A percentile compares a stretch with the other conserved stretches of the same genome.
phyloP scores from a whole-genome alignment of 257 asterid genomes.

The Coffea eugenioides region DNA sequence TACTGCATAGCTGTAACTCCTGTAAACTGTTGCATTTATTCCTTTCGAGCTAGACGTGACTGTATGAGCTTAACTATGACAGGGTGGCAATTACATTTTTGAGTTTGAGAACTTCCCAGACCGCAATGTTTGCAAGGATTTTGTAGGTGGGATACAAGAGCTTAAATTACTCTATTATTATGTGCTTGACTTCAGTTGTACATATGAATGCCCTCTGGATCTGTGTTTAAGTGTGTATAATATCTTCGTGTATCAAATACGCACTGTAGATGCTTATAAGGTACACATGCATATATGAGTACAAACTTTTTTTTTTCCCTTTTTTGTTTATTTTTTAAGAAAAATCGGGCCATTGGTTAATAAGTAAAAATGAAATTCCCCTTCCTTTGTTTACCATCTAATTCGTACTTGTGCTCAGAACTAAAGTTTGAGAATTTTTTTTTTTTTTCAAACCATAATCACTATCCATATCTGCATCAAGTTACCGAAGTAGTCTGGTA shows the following conservation, averaged over 20 bases:
- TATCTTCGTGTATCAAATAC: no score
- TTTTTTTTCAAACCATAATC: no score
- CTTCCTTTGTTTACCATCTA: no score
- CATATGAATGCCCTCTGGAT: not conserved
- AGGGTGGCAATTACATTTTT: constrained; percentile 72
- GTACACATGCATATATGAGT: not conserved
- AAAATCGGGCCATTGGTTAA: no score
- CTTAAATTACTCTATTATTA: not conserved
- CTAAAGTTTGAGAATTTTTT: no score
- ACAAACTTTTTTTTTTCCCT: no score
- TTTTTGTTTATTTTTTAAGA: no score
- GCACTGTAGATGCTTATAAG: not conserved
- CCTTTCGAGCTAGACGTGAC: constrained; percentile 12
- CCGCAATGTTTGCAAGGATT: constrained; percentile 83
- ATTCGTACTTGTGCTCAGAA: no score
- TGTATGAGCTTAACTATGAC: constrained; percentile 27
- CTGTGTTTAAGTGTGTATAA: not conserved
- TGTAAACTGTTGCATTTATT: constrained; percentile 1
- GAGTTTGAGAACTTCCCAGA: constrained; percentile 80
- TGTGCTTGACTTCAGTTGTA: not conserved
- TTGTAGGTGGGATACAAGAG: constrained; percentile 67
- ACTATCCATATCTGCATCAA: no score
- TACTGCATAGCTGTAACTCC: not conserved
- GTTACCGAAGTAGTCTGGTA: no score
- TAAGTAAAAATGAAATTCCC: no score